Base-by-base conservation (phyloP, 495 filamentous ascomycete species). In the Trichoderma erinaceum region DNA sequence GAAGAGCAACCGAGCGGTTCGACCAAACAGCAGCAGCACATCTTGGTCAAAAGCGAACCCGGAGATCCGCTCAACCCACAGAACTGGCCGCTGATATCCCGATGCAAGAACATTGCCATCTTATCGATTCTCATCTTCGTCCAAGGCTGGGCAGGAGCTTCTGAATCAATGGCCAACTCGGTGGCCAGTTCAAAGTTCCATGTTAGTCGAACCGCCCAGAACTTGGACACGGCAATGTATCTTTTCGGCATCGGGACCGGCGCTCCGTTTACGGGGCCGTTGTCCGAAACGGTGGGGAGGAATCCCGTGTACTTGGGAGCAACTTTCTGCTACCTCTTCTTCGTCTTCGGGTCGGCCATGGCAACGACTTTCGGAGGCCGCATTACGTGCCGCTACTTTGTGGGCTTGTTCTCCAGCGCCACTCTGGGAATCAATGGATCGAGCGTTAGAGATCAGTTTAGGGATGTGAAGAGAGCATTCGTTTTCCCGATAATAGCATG, bases 271-370 rank as follows among this genome's bases (percentile, higher is more conserved):
- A 72, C 71, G 3, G 77, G 76, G 6, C 76, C 78, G 4, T 38
- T 78, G 2, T 79, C 78, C 2, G 78, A 78, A 41, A 77, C 75
- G 5, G 70, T 76, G 23, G 78, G 78, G 0, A 71, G 78, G 23
- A 79, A 76, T 63, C 74, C 75, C 4, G 73, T 69, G 1, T 78
- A 78, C 41, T 68, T 80, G 1, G 48, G 68, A 15, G 66, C 75
- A 0, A 74, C 71, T 4, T 72, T 78, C 29, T 71, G 64, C 63
- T 78, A 70, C 63, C 67, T 78, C 25, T 71, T 78, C 27, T 79
- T 78, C 44, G 71, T 79, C 44, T 46, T 78, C 1, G 78, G 73
- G 0, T 71, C 70, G 0, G 78, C 75, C 13, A 32, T 76, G 63
- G 66, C 72, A 4, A 73, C 73, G 2, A 75, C 58, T 2, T 77